phyloP scores from a whole-genome alignment of 495 filamentous ascomycete genomes.

The Aspergillus diversus region DNA sequence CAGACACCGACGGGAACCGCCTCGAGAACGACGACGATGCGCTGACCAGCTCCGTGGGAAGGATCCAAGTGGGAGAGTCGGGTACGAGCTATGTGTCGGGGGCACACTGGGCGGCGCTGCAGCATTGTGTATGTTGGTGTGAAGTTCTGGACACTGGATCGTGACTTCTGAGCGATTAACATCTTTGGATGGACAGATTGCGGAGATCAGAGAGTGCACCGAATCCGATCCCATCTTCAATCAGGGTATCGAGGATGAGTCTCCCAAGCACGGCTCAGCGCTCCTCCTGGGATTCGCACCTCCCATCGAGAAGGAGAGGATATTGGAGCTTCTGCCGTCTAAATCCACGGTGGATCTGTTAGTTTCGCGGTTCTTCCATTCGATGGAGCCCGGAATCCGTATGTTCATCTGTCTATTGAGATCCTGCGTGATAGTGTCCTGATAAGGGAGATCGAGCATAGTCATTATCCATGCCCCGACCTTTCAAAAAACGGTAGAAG shows the following conservation, averaged over 20 bases:
- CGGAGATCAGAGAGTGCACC: conserved; percentile 15
- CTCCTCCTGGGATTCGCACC: conserved; percentile 9
- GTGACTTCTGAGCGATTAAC: background rate
- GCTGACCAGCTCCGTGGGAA: conserved; percentile 1
- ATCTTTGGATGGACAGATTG: background rate
- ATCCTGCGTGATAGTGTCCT: background rate
- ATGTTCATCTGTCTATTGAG: background rate
- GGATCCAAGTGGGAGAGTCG: conserved; percentile 7
- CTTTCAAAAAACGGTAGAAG: conserved; percentile 38
- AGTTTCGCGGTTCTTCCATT: conserved; percentile 12
- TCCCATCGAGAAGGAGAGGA: background rate
- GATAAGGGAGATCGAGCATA: conserved; percentile 9
- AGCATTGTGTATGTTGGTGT: conserved; percentile 7
- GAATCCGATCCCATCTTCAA: too few relatives aligned
- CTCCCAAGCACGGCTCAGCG: background rate
- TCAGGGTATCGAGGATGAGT: background rate
- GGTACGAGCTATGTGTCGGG: conserved; percentile 15
- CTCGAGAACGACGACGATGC: background rate
- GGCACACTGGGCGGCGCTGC: conserved; percentile 15
- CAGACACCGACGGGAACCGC: too few relatives aligned
- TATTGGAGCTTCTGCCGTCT: conserved; percentile 3
- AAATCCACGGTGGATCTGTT: background rate
- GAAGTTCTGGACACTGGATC: background rate
- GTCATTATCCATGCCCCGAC: conserved; percentile 50
- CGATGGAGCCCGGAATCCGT: conserved; percentile 16